Evolutionary conservation across 805 yeast species (phyloP), one percentile per base, ranked within the genome.

Genomic region (Wickerhamomyces chaumierensis): DNA sequence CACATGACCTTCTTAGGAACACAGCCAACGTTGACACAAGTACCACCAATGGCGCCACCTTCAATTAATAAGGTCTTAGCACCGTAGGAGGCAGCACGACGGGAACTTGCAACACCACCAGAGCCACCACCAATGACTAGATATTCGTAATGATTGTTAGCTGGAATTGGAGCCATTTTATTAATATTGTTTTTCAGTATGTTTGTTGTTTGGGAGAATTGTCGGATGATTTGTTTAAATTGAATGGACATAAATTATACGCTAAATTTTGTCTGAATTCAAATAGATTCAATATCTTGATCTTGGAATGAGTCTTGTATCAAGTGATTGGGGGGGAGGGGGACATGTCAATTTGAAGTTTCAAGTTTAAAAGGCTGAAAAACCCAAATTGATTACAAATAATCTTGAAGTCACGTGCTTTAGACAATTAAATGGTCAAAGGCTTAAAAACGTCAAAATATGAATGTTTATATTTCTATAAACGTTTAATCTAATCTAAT

Each of bases 1-100:
- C 98, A 92, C 96, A 92, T 88, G 35, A 92, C 86, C 60, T 92
- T 92, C 69, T 92, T 92, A 36, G 99, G 99, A 36, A 92, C 98
- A 70, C 99, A 92, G 17, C 99, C 99, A 34, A 90, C 97, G 58
- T 92, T 92, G 45, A 92, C 99, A 72, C 99, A 92, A 33, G 98
- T 92, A 21, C 99, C 99, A 42, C 98, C 98, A 62, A 92, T 71
- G 46, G 69, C 79, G 38, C 76, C 74, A 32, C 84, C 75, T 61
- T 92, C 98, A 39, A 92, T 69, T 17, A 92, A 55, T 38, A 88
- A 66, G 2, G 92, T 80, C 49, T 86, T 85, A 19, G 94, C 95
- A 19, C 98, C 98, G 51, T 88, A 76, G 25, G 76, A 71, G 29
- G 97, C 96, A 12, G 98, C 97, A 52, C 97, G 77, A 61, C 99